Conservation (phyloP, 768 basidiomycete species). For the Amanita molliuscula region DNA sequence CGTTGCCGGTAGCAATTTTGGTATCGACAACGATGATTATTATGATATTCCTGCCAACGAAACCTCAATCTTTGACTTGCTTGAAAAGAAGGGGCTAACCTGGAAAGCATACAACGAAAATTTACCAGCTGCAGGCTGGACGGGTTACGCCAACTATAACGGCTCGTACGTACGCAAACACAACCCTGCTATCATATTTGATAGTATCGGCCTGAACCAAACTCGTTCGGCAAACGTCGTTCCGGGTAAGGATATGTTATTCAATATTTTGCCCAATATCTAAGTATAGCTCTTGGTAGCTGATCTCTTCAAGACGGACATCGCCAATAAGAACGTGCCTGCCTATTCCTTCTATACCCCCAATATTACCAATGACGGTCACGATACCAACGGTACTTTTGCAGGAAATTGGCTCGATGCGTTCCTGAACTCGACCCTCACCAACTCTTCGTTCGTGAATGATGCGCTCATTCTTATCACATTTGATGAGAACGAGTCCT, state of each 20-base stretch:
- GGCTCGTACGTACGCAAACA: slow-evolving; percentile 22
- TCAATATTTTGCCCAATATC: too few species aligned
- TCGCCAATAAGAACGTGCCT: slow-evolving; percentile 36
- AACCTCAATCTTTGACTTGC: slow-evolving; percentile 48
- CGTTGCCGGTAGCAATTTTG: slow-evolving; percentile 33
- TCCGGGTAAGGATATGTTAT: slow-evolving; percentile 45
- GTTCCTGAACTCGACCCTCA: slow-evolving; percentile 44
- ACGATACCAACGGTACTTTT: slow-evolving; percentile 48
- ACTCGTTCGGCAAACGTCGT: slow-evolving; percentile 33
- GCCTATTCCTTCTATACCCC: slow-evolving; percentile 59
- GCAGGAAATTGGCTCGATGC: slow-evolving; percentile 32
- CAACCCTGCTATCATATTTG: slow-evolving; percentile 36
- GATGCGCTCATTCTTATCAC: slow-evolving; percentile 50
- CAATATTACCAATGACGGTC: slow-evolving; percentile 50
- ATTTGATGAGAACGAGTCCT: slow-evolving; percentile 45
- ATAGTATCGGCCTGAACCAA: slow-evolving; percentile 34
- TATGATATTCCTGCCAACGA: slow-evolving; percentile 33
- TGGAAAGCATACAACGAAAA: slow-evolving; percentile 61
- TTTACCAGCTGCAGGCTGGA: slow-evolving; percentile 39
- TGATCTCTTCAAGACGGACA: slow-evolving; percentile 33
- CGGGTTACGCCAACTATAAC: slow-evolving; percentile 25
- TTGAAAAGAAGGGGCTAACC: slow-evolving; percentile 45
- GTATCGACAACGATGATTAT: slow-evolving; percentile 31
- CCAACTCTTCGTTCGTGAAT: slow-evolving; percentile 35
- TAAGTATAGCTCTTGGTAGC: background rate